phyloP scores from a whole-genome alignment of 1,284 basidiomycete species.

The Trichosporon ovoides region DNA sequence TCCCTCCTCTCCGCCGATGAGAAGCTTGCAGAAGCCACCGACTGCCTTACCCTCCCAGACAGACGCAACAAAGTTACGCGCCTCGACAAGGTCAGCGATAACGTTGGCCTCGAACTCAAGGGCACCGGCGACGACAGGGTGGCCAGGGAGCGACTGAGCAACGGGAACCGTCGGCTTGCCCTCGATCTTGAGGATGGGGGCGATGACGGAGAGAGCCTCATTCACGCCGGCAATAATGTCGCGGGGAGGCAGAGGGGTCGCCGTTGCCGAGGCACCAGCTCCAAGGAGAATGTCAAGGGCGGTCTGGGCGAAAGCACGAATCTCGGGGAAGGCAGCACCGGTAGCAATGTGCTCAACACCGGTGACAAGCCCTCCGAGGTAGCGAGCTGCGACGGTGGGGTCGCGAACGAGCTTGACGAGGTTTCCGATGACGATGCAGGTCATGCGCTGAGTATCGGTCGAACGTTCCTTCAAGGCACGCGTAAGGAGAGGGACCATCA shows the following conservation, averaged over 20 bases:
- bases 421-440: conserved; percentile 90
- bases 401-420: conserved; percentile 96
- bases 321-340: conserved; percentile 93
- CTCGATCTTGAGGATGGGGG: conserved; percentile 60
- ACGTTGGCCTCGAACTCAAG: conserved; percentile 69
- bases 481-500: conserved; percentile 85
- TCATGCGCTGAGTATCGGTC: conserved; percentile 81
- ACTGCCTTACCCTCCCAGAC: conserved; percentile 68
- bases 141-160: conserved; percentile 38
- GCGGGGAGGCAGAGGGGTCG: conserved; percentile 60
- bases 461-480: conserved; percentile 94
- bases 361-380: conserved; percentile 81
- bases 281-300: conserved; percentile 70
- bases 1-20: conserved; percentile 44
- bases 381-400: conserved; percentile 80
- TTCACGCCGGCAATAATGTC: conserved; percentile 62
- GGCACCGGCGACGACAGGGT: conserved; percentile 46
- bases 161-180: conserved; percentile 49
- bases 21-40: conserved; percentile 61
- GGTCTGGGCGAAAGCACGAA: conserved; percentile 81
- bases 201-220: conserved; percentile 57
- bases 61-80: conserved; percentile 61
- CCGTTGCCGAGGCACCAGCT: conserved; percentile 70
- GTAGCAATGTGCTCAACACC: conserved; percentile 88
- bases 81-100: conserved; percentile 69